Percentiles rank a stretch among this genome's conserved stretches.
Conservation (phyloP, 305 asterid genomes). For the Galium porrigens region DNA sequence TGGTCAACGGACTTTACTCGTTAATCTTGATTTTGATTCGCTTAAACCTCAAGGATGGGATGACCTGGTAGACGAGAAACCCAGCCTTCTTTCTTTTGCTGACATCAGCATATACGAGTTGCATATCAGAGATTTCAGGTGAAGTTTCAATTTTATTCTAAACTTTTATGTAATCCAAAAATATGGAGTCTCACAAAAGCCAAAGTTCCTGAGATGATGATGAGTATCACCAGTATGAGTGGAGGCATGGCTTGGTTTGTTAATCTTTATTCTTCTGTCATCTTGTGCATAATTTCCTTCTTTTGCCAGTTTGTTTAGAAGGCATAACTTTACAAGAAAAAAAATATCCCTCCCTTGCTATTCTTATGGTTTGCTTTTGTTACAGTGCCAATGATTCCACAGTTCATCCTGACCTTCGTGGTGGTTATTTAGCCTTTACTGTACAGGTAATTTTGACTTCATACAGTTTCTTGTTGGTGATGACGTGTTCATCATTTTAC, state of each 20-base stretch:
- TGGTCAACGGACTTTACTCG: conserved; percentile 54
- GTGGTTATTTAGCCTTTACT: conserved; percentile 86
- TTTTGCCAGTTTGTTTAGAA: background rate
- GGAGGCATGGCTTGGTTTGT: background rate
- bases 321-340: background rate
- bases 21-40: conserved; percentile 57
- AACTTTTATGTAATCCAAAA: background rate
- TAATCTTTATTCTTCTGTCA: background rate
- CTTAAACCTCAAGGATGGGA: conserved; percentile 88
- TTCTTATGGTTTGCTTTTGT: conserved; percentile 8
- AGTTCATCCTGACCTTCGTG: conserved; percentile 58
- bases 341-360: background rate
- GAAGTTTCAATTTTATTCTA: conserved; percentile 15
- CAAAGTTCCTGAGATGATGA: background rate
- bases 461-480: background rate
- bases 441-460: conserved; percentile 32
- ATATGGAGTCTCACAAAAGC: background rate
- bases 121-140: conserved; percentile 98
- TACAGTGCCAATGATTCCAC: conserved; percentile 64
- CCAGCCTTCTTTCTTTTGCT: conserved; percentile 46
- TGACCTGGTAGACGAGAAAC: conserved; percentile 52
- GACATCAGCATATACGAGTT: conserved; percentile 81
- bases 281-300: background rate
- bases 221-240: background rate
- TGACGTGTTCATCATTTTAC: background rate